These are phyloP conservation scores for Yamadazyma spencermartinsiae DNA, from an alignment of 1,139 yeast genomes.

Conservation along the genomic window DNA sequence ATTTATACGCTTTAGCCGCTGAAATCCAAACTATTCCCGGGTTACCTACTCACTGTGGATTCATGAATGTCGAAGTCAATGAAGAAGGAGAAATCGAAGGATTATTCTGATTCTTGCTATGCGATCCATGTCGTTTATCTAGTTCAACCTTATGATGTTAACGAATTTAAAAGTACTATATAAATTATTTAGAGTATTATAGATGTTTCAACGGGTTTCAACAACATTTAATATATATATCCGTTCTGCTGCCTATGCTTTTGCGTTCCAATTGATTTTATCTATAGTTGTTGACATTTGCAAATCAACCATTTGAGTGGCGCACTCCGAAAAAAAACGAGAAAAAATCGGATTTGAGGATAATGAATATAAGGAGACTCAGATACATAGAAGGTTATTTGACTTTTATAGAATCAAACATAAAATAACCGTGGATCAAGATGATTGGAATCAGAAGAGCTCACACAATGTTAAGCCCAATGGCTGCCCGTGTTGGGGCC, in stretches of 20 bases:
- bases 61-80: slow-evolving; percentile 94
- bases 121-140: slow-evolving; percentile 4
- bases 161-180: slow-evolving; percentile 4
- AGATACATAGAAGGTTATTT: neutral
- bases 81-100: slow-evolving; percentile 95
- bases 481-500: neutral
- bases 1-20: slow-evolving; percentile 93
- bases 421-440: neutral
- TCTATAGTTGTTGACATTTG: too few species aligned
- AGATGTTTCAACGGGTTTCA: slow-evolving; percentile 9
- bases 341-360: neutral
- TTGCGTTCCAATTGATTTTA: too few species aligned
- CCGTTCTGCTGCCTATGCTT: too few species aligned
- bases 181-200: slow-evolving; percentile 1
- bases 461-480: neutral
- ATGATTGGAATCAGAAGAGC: neutral
- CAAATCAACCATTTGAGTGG: too few species aligned
- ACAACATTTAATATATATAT: slow-evolving; percentile 6
- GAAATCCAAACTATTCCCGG: slow-evolving; percentile 98
- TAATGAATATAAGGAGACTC: neutral
- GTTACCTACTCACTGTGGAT: slow-evolving; percentile 93
- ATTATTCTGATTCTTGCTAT: slow-evolving; percentile 55
- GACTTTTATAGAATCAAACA: neutral
- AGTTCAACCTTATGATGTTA: slow-evolving; percentile 16
- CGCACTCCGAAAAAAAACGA: neutral